Conservation (phyloP, 2,329 filamentous ascomycete genomes). For the Colletotrichum euphorbiae region DNA sequence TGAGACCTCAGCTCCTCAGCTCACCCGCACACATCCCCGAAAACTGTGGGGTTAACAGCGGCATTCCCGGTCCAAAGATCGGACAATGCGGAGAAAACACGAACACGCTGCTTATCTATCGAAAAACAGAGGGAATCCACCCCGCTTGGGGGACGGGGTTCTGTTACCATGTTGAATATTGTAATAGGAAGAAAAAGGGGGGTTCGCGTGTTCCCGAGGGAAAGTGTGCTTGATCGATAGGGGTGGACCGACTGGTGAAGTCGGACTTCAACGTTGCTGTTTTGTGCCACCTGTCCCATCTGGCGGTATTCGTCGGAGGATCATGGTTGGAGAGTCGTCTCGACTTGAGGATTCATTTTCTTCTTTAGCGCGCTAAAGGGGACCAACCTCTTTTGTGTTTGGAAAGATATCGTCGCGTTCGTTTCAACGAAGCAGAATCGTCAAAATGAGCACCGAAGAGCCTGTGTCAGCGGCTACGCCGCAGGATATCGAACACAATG, state of each 20-base stretch:
- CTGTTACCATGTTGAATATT: conserved; percentile 24
- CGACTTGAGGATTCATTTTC: not conserved
- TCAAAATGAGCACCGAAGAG: conserved; percentile 8
- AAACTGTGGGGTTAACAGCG: not conserved
- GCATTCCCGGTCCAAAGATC: conserved; percentile 12
- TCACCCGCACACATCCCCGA: conserved; percentile 12
- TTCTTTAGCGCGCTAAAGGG: not conserved
- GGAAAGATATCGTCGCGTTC: not conserved
- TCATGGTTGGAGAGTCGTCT: not conserved
- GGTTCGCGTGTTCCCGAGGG: not conserved
- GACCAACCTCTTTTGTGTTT: not conserved
- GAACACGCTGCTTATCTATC: conserved; percentile 23
- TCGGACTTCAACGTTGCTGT: conserved; percentile 29
- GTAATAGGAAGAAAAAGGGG: conserved; percentile 12
- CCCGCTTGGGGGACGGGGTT: not conserved
- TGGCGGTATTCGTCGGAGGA: not conserved
- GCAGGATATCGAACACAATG: not conserved
- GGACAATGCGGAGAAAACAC: conserved; percentile 24
- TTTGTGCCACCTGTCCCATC: not conserved
- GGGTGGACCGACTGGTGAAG: not conserved
- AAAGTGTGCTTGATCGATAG: conserved; percentile 23
- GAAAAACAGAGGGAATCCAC: not conserved
- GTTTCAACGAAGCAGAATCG: not conserved
- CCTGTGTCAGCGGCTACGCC: not conserved
- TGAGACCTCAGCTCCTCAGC: not conserved